phyloP scores from a whole-genome alignment of 2,329 filamentous ascomycete species.

The Paecilomyces variotii region DNA sequence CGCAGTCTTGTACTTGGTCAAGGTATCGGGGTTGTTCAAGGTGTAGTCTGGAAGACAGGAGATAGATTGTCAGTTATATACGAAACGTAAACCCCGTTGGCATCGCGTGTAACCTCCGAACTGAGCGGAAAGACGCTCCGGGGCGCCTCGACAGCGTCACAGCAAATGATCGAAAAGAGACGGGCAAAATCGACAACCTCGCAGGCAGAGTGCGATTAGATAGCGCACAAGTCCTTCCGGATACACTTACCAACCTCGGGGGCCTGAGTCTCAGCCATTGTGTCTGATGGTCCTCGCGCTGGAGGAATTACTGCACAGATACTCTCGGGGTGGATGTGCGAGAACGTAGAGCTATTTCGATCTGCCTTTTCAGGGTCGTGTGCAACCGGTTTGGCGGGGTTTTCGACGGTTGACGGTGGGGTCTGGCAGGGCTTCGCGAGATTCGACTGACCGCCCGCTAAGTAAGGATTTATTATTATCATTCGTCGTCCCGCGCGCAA shows the following conservation, averaged over 20 bases:
- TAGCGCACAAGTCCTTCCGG: slow-evolving; percentile 1
- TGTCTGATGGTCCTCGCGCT: slow-evolving; percentile 20
- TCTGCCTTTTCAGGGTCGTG: slow-evolving; percentile 18
- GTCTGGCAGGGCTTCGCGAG: neutral
- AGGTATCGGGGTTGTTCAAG: slow-evolving; percentile 83
- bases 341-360: slow-evolving; percentile 4
- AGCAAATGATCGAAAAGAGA: neutral
- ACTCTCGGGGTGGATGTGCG: slow-evolving; percentile 9
- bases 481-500: neutral
- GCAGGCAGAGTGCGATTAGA: neutral
- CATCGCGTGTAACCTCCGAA: neutral
- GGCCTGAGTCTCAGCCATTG: slow-evolving; percentile 29
- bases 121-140: neutral
- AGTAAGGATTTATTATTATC: no score
- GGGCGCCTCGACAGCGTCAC: neutral
- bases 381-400: slow-evolving; percentile 23
- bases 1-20: slow-evolving; percentile 99
- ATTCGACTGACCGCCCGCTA: neutral
- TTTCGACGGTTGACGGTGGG: slow-evolving; percentile 1
- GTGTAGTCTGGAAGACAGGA: slow-evolving; percentile 59
- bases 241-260: slow-evolving; percentile 35
- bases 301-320: slow-evolving; percentile 9
- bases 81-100: neutral
- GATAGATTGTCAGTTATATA: slow-evolving; percentile 3
- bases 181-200: neutral